Base-by-base conservation (phyloP, 2,329 filamentous ascomycete genomes). In the Penicillium verrucosum region DNA sequence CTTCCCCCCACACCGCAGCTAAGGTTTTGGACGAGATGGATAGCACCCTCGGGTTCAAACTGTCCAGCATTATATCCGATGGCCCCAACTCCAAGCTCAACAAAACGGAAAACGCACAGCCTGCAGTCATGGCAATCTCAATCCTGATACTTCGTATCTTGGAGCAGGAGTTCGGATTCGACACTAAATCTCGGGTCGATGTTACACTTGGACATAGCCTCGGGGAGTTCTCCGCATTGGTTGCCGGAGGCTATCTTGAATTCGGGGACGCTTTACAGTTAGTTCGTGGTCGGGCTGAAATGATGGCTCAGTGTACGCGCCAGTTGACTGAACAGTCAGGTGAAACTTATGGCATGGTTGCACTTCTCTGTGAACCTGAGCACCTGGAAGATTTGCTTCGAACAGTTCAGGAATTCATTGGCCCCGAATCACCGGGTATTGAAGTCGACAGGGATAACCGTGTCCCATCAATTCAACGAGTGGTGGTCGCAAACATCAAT, bases 41-140 rank as follows among this genome's bases (percentile, higher is more conserved):
- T 77, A 78, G 85, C 41, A 84, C 85, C 27, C 82, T 96, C 67
- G 84, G 88, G 65, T 86, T 87, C 68, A 86, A 87, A 60, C 82
- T 97, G 56, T 92, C 90, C 38, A 80, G 82, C 27, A 82, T 93
- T 57, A 96, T 97, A 65, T 85, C 87, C 58, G 80, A 89, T 29
- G 92, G 93, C 0, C 89, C 93, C 1, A 90, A 89, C 65, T 85
- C 85, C 54, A 77, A 81, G 50, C 84, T 97, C 54, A 95, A 90
- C 40, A 83, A 85, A 56, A 97, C 93, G 5, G 85, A 89, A 62
- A 92, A 96, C 71, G 89, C 93, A 4, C 93, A 97, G 74, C 93
- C 93, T 1, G 92, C 93, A 66, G 96, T 97, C 74, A 96, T 97
- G 91, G 90, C 92, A 14, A 94, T 91, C 4, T 95, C 90, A 29